Percentiles rank a stretch among this genome's conserved stretches.
These are phyloP conservation scores for Blastobotrys proliferans DNA, from an alignment of 1,139 yeast species.

Conservation along the genomic window DNA sequence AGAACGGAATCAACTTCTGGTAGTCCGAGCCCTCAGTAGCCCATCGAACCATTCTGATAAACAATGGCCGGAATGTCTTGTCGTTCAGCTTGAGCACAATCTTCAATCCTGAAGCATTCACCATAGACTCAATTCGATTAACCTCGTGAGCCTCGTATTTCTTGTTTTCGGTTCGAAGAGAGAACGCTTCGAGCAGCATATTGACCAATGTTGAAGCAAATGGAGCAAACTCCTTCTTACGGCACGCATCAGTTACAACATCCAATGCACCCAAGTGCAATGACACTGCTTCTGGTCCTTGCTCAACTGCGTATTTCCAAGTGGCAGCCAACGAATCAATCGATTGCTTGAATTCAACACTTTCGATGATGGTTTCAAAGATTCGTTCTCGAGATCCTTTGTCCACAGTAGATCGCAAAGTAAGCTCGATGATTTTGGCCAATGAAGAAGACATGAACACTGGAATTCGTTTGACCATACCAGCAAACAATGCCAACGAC, in stretches of 20 bases:
- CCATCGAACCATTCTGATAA: conserved; percentile 89
- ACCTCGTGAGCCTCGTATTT: conserved; percentile 68
- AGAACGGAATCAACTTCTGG: conserved; percentile 51
- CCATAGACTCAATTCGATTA: conserved; percentile 73
- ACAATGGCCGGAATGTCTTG: conserved; percentile 86
- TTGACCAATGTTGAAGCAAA: conserved; percentile 69
- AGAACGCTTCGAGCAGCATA: conserved; percentile 69
- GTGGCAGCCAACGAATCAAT: conserved; percentile 57
- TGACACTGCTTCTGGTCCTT: conserved; percentile 53
- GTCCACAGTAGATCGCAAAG: conserved; percentile 53
- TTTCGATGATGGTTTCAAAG: conserved; percentile 60
- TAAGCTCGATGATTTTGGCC: conserved; percentile 53
- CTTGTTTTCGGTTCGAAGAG: conserved; percentile 44
- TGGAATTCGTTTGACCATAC: conserved; percentile 79
- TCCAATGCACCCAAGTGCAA: conserved; percentile 66
- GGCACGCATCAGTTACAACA: conserved; percentile 58
- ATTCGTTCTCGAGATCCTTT: conserved; percentile 59
- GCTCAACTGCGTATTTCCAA: conserved; percentile 55
- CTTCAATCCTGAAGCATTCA: conserved; percentile 67
- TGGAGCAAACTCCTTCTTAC: conserved; percentile 67
- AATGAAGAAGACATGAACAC: conserved; percentile 74
- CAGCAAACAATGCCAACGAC: conserved; percentile 64
- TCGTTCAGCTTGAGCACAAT: conserved; percentile 90
- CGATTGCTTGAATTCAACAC: conserved; percentile 62
- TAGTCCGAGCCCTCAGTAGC: conserved; percentile 76